These are phyloP conservation scores for Clonostachys rhizophaga DNA, from an alignment of 2,329 filamentous ascomycete species.

Conservation along the genomic window DNA sequence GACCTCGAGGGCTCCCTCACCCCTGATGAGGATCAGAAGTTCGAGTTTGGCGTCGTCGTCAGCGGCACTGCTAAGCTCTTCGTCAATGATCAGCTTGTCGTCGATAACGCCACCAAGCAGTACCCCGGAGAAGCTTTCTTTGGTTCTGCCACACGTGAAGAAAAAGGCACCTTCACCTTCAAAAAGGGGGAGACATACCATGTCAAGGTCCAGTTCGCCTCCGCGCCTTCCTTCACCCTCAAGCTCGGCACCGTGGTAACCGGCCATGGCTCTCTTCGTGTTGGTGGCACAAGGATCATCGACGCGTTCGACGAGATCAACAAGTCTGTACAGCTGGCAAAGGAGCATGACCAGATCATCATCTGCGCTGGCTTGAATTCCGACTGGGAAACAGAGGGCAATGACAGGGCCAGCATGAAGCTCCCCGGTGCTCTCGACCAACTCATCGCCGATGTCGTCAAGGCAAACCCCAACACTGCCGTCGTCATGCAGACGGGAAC, in stretches of 20 bases:
- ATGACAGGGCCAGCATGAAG: constrained; percentile 74
- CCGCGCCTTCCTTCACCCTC: constrained; percentile 52
- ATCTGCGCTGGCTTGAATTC: constrained; percentile 73
- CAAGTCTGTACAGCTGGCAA: constrained; percentile 63
- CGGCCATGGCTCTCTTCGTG: constrained; percentile 55
- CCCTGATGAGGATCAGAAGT: constrained; percentile 53
- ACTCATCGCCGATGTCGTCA: constrained; percentile 61
- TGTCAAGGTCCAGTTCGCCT: constrained; percentile 55
- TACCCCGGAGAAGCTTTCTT: constrained; percentile 60
- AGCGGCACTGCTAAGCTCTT: constrained; percentile 62
- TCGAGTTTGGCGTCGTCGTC: constrained; percentile 63
- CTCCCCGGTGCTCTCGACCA: constrained; percentile 70
- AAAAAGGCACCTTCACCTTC: constrained; percentile 52
- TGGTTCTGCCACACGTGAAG: constrained; percentile 58
- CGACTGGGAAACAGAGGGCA: constrained; percentile 78
- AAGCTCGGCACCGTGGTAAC: constrained; percentile 43
- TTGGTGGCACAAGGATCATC: constrained; percentile 56
- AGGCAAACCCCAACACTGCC: constrained; percentile 63
- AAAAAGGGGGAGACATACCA: constrained; percentile 55
- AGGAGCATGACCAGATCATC: constrained; percentile 70
- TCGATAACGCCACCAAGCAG: constrained; percentile 64
- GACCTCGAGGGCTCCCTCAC: constrained; percentile 57
- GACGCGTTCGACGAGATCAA: constrained; percentile 55
- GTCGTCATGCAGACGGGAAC: constrained; percentile 77
- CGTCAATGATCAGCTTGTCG: constrained; percentile 55